A percentile compares a stretch with the other conserved stretches of the same genome.
phyloP scores from a whole-genome alignment of 2,329 filamentous ascomycete genomes.

The Talaromyces islandicus region DNA sequence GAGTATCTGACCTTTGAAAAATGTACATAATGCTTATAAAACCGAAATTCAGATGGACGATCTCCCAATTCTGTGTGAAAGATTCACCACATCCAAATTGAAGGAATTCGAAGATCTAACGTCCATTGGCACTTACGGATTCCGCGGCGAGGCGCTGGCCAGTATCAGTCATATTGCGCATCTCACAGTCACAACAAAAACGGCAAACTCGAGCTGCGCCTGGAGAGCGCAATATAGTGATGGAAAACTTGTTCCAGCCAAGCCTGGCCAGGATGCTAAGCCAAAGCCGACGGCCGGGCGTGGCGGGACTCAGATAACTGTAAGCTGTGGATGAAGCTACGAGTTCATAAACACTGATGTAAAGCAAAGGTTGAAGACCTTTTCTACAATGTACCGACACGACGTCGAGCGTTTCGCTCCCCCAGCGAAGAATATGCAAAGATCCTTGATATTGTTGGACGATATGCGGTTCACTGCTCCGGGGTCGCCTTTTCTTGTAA shows the following conservation, averaged over 20 bases:
- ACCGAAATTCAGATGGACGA: slow-evolving; percentile 69
- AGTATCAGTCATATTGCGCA: slow-evolving; percentile 99
- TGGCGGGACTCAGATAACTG: slow-evolving; percentile 87
- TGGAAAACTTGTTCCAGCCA: slow-evolving; percentile 73
- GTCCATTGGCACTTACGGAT: slow-evolving; percentile 93
- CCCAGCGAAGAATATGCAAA: slow-evolving; percentile 94
- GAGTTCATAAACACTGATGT: background rate
- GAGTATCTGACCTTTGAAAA: slow-evolving; percentile 24
- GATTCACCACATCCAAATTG: slow-evolving; percentile 95
- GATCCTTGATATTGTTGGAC: slow-evolving; percentile 88
- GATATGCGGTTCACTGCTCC: slow-evolving; percentile 85
- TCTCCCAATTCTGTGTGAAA: slow-evolving; percentile 82
- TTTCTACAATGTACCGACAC: slow-evolving; percentile 91
- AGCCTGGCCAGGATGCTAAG: slow-evolving; percentile 79
- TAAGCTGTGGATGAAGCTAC: slow-evolving; percentile 23
- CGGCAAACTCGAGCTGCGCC: slow-evolving; percentile 76
- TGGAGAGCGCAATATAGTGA: slow-evolving; percentile 86
- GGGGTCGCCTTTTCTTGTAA: slow-evolving; percentile 96
- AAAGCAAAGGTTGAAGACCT: slow-evolving; percentile 69
- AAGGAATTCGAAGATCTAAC: slow-evolving; percentile 87
- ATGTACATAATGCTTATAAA: background rate
- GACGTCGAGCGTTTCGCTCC: slow-evolving; percentile 83
- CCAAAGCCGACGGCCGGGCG: slow-evolving; percentile 84
- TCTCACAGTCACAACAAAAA: slow-evolving; percentile 89
- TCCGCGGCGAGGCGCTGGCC: slow-evolving; percentile 88